phyloP scores from a whole-genome alignment of 179 eudicot genomes.

The Spergularia azorica region DNA sequence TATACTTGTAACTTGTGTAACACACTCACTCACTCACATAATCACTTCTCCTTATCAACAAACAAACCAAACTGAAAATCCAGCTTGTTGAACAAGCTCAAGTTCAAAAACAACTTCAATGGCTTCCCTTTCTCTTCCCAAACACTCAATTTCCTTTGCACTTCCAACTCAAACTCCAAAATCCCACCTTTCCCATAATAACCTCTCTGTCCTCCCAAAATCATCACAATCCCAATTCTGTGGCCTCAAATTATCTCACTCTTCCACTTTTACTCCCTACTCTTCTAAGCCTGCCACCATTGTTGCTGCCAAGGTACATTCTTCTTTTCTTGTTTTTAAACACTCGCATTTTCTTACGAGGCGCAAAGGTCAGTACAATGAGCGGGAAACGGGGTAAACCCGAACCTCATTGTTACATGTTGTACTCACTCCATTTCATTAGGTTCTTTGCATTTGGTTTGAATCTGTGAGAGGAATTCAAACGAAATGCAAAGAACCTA shows the following conservation, averaged over 20 bases:
- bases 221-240: conserved; percentile 62
- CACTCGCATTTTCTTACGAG: background rate
- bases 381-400: too few species aligned
- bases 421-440: too few species aligned
- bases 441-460: too few species aligned
- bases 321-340: background rate
- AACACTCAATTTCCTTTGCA: conserved; percentile 44
- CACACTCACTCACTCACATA: background rate
- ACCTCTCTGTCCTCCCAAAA: conserved; percentile 36
- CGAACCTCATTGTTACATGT: too few species aligned
- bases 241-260: conserved; percentile 47
- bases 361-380: background rate
- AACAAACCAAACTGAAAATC: too few species aligned
- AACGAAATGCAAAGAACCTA: too few species aligned
- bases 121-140: conserved; percentile 61
- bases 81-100: too few species aligned
- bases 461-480: too few species aligned
- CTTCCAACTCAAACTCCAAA: conserved; percentile 45
- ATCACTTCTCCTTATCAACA: background rate
- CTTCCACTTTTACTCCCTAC: conserved; percentile 39
- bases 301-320: conserved; percentile 69
- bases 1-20: background rate
- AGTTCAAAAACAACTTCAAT: conserved; percentile 24
- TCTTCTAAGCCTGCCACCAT: conserved; percentile 29
- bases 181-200: conserved; percentile 26